Evolutionary conservation across 1,139 yeast genomes (phyloP).

Genomic region (Citeromyces hawaiiensis): DNA sequence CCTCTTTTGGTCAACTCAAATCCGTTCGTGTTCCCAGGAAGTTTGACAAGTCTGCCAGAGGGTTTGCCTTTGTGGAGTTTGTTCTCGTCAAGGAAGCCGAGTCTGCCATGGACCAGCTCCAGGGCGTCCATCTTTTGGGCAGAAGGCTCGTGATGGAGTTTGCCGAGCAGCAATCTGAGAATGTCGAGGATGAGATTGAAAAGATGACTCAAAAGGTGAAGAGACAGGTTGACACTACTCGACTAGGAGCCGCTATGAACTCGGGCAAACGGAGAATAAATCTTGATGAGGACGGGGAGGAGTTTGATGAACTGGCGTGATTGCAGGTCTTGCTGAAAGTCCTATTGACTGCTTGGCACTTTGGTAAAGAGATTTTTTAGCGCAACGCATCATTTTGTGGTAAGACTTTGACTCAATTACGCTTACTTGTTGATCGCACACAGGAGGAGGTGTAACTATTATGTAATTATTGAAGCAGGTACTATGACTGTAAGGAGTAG

Average conservation of each 20-base stretch:
- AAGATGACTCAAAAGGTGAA: slow-evolving; percentile 79
- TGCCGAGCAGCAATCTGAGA: slow-evolving; percentile 70
- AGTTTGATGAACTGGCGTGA: slow-evolving; percentile 4
- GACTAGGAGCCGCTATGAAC: slow-evolving; percentile 46
- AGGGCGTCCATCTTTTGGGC: slow-evolving; percentile 94
- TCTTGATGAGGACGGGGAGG: slow-evolving; percentile 17
- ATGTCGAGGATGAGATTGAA: slow-evolving; percentile 84
- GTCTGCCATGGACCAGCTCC: slow-evolving; percentile 85
- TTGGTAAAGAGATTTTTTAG: too few relatives aligned
- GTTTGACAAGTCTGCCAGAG: slow-evolving; percentile 89
- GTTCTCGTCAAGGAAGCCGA: slow-evolving; percentile 84
- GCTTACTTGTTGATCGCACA: too few relatives aligned
- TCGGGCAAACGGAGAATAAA: slow-evolving; percentile 60
- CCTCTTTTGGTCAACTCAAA: slow-evolving; percentile 86
- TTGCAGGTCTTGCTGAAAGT: too few relatives aligned
- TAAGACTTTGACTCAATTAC: too few relatives aligned
- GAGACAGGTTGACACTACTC: slow-evolving; percentile 69
- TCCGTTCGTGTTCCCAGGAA: slow-evolving; percentile 95
- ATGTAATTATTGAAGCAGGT: too few relatives aligned
- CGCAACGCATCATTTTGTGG: too few relatives aligned
- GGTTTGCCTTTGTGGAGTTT: slow-evolving; percentile 96
- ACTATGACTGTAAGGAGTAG: too few relatives aligned
- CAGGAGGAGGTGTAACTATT: too few relatives aligned
- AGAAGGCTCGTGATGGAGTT: slow-evolving; percentile 92
- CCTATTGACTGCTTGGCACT: too few relatives aligned